These are phyloP conservation scores for Penicillium occitanis DNA, from an alignment of 2,329 filamentous ascomycete genomes.

Conservation along the genomic window DNA sequence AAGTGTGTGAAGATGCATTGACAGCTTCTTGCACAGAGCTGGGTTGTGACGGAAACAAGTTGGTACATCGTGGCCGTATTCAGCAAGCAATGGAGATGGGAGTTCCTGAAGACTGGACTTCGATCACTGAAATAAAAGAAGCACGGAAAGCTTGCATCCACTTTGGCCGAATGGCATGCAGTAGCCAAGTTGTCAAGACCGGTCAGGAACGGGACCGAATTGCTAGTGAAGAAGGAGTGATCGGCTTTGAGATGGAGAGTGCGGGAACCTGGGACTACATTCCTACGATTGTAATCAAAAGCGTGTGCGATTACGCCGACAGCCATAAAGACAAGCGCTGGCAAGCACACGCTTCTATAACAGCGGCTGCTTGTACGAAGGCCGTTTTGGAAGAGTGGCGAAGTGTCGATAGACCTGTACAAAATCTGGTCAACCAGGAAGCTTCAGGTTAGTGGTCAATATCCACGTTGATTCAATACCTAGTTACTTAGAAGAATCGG, in stretches of 20 bases:
- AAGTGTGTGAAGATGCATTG: neutral
- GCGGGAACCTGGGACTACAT: constrained; percentile 30
- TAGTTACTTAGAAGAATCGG: neutral
- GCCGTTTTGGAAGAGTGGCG: neutral
- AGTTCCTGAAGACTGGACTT: neutral
- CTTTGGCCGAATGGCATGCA: neutral
- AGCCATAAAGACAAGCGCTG: constrained; percentile 36
- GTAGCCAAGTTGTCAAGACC: neutral
- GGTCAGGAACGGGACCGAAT: neutral
- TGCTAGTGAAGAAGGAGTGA: neutral
- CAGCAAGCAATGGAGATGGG: neutral
- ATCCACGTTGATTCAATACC: no score
- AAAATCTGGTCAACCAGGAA: neutral
- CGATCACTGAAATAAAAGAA: neutral
- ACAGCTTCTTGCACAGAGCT: neutral
- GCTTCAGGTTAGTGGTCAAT: neutral
- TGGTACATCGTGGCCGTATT: neutral
- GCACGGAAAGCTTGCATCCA: neutral
- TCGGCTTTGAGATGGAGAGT: constrained; percentile 32
- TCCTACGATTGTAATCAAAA: constrained; percentile 41
- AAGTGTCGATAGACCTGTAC: neutral
- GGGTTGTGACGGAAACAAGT: neutral
- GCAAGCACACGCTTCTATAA: constrained; percentile 35
- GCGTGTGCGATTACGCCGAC: constrained; percentile 40
- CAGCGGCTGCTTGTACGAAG: constrained; percentile 29